phyloP scores from a whole-genome alignment of 1,139 yeast genomes.

The Taiozyma onychis region DNA sequence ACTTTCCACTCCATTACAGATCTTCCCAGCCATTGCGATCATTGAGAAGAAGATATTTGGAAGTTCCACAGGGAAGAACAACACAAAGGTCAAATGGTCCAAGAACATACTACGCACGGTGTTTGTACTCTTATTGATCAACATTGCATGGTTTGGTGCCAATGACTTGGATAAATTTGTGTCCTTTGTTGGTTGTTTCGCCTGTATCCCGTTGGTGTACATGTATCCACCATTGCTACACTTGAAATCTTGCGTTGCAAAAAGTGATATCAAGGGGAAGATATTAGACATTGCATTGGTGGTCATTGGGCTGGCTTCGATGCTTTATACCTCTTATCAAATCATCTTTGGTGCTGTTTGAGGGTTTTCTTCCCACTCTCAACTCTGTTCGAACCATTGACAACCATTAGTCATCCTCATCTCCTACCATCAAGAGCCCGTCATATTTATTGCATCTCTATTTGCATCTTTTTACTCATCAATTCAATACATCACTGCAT shows the following conservation, averaged over 20 bases:
- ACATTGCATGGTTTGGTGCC: slow-evolving; percentile 57
- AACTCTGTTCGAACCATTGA: no score
- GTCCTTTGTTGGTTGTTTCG: slow-evolving; percentile 74
- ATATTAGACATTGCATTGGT: slow-evolving; percentile 44
- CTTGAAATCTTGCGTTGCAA: slow-evolving; percentile 25
- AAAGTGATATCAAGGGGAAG: slow-evolving; percentile 23
- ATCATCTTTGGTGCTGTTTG: slow-evolving; percentile 31
- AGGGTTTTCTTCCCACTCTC: not conserved
- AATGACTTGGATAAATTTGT: slow-evolving; percentile 65
- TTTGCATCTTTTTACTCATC: not conserved
- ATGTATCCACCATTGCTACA: slow-evolving; percentile 79
- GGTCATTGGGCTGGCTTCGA: slow-evolving; percentile 50
- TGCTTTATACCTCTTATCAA: slow-evolving; percentile 63
- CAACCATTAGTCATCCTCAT: not conserved
- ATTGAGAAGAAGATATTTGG: slow-evolving; percentile 58
- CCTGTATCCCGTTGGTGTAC: slow-evolving; percentile 78
- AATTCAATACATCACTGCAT: not conserved
- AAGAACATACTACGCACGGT: slow-evolving; percentile 52
- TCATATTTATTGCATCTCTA: not conserved
- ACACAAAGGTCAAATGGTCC: slow-evolving; percentile 53
- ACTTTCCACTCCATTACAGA: slow-evolving; percentile 68
- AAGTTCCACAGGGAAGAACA: slow-evolving; percentile 48
- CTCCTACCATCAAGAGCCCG: not conserved
- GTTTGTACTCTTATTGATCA: slow-evolving; percentile 48
- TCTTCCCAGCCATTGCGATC: slow-evolving; percentile 71